These are phyloP conservation scores for Pterulicium gracile DNA, from an alignment of 1,284 basidiomycete species.

Conservation along the genomic window DNA sequence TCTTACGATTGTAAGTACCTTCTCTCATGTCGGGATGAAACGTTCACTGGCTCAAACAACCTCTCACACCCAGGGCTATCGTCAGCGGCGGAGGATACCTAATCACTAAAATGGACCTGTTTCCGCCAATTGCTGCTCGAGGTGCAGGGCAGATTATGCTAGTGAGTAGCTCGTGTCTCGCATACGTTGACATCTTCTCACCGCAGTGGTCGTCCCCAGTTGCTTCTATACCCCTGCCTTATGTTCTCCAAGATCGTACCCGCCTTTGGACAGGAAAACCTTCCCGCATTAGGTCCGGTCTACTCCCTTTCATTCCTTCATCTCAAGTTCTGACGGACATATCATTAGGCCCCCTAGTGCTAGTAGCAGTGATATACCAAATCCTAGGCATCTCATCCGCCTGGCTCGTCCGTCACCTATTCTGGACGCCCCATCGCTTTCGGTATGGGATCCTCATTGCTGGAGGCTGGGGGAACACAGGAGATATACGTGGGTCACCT, in stretches of 20 bases:
- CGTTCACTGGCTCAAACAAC: conserved; percentile 4
- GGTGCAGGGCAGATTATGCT: conserved; percentile 51
- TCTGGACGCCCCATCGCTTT: conserved; percentile 74
- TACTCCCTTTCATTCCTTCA: no score
- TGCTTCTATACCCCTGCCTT: conserved; percentile 58
- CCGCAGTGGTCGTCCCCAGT: conserved; percentile 30
- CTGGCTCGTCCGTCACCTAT: conserved; percentile 49
- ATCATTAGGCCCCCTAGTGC: conserved; percentile 37
- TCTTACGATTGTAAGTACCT: conserved; percentile 42
- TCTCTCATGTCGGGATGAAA: background rate
- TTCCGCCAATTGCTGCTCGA: conserved; percentile 45
- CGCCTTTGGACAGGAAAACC: conserved; percentile 57
- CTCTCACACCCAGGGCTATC: conserved; percentile 28
- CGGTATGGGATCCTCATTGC: conserved; percentile 56
- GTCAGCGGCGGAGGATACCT: conserved; percentile 44
- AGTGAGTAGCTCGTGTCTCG: conserved; percentile 18
- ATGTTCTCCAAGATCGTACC: conserved; percentile 74
- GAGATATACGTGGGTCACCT: conserved; percentile 52
- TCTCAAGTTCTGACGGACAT: no score
- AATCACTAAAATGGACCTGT: conserved; percentile 50
- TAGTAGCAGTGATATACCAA: conserved; percentile 44
- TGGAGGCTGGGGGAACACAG: conserved; percentile 55
- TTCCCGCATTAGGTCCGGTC: conserved; percentile 50
- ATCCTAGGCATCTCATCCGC: conserved; percentile 42
- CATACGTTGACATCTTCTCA: background rate